Base-by-base conservation (phyloP, 1,139 yeast species). In the Geotrichum europaeum region DNA sequence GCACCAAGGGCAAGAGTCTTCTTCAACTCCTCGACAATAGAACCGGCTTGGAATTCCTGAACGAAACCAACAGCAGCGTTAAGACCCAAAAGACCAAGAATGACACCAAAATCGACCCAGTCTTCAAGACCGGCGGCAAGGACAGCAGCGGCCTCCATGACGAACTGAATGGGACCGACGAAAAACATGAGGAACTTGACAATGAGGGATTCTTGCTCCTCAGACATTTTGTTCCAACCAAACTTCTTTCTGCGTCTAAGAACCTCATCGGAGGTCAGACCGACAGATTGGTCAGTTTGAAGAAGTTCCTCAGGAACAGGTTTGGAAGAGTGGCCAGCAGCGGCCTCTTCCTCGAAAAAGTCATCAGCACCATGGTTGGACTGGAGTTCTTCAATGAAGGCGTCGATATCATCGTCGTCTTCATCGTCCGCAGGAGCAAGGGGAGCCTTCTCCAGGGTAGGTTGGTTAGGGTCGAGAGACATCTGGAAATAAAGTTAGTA, bases 21-120 rank as follows among this genome's bases (percentile, higher is more conserved):
- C 65, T 73, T 73, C 67, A 80, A 70, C 62, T 79, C 81, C 28
- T 78, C 80, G 61, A 77, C 79, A 66, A 77, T 76, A 45, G 79
- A 75, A 60, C 80, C 80, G 32, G 79, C 74, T 68, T 75, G 96
- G 87, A 81, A 92, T 80, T 91, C 98, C 81, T 91, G 98, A 70
- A 90, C 82, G 86, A 91, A 92, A 84, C 98, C 98, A 76, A 91
- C 97, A 71, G 81, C 79, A 68, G 97, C 97, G 80, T 91, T 91
- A 77, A 91, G 85, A 77, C 87, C 73, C 71, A 91, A 82, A 72
- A 91, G 81, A 78, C 88, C 97, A 78, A 90, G 85, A 75, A 91
- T 91, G 76, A 91, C 97, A 84, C 98, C 97, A 82, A 91, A 91
- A 84, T 91, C 97, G 75, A 91, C 97, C 97, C 97, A 91, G 81